Percentiles rank a stretch among this genome's conserved stretches.
Conservation (phyloP, 2,329 filamentous ascomycete genomes). For the Colletotrichum plurivorum region DNA sequence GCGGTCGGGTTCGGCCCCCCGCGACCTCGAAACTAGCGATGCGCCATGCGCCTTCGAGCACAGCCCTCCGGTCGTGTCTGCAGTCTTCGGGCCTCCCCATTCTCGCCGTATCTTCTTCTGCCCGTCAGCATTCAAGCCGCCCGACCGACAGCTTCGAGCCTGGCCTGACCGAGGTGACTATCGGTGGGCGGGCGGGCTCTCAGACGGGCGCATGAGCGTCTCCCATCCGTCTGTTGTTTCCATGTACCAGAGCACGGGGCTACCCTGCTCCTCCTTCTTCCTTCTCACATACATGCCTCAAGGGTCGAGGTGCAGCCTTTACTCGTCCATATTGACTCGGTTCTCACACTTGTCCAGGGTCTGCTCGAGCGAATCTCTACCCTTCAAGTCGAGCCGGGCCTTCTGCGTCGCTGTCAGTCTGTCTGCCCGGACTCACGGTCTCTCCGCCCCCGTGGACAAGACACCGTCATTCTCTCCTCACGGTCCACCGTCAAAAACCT, state of each 20-base stretch:
- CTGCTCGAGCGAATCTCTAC: not conserved
- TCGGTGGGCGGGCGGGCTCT: slow-evolving; percentile 20
- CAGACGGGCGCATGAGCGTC: slow-evolving; percentile 37
- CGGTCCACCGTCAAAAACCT: slow-evolving; percentile 13
- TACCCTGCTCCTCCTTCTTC: slow-evolving; percentile 11
- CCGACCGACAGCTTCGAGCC: slow-evolving; percentile 18
- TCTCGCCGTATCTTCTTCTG: slow-evolving; percentile 4
- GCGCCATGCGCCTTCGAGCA: slow-evolving; percentile 23
- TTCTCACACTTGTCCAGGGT: slow-evolving; percentile 19
- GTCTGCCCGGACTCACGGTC: slow-evolving; percentile 19
- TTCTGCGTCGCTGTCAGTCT: slow-evolving; percentile 31
- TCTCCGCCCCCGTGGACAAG: slow-evolving; percentile 4
- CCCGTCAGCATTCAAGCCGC: slow-evolving; percentile 26
- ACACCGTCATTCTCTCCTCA: slow-evolving; percentile 5
- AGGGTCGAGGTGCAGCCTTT: slow-evolving; percentile 1
- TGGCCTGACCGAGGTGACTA: slow-evolving; percentile 30
- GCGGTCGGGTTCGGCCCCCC: slow-evolving; percentile 6
- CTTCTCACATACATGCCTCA: not conserved
- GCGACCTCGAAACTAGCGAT: slow-evolving; percentile 27
- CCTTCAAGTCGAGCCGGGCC: not conserved
- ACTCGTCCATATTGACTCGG: slow-evolving; percentile 12
- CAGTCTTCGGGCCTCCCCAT: slow-evolving; percentile 36
- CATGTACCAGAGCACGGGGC: slow-evolving; percentile 21
- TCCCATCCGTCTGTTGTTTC: slow-evolving; percentile 31
- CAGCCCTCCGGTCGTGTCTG: slow-evolving; percentile 34